These are phyloP conservation scores for Candida pini DNA, from an alignment of 805 yeast genomes.

Conservation along the genomic window DNA sequence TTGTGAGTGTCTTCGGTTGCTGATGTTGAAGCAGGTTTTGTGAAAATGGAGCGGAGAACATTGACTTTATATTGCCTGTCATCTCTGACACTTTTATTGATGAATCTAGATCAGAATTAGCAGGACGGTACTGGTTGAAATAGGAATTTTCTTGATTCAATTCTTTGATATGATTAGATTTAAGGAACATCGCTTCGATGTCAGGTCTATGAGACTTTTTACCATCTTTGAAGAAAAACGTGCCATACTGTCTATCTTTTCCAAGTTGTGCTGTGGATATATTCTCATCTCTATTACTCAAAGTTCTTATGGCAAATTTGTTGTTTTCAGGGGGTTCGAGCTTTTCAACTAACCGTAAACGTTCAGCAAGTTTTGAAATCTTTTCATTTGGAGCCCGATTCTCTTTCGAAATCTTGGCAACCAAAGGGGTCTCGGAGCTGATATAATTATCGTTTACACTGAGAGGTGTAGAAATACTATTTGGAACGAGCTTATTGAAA, in stretches of 20 bases:
- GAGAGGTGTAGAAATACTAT: slow-evolving; percentile 19
- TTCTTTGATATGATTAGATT: slow-evolving; percentile 7
- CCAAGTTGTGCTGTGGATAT: not conserved
- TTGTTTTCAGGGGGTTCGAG: too few species aligned
- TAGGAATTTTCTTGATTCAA: not conserved
- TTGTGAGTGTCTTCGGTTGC: too few species aligned
- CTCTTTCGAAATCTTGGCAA: slow-evolving; percentile 1
- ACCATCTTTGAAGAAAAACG: slow-evolving; percentile 16
- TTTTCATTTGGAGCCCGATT: slow-evolving; percentile 2
- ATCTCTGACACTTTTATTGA: too few species aligned
- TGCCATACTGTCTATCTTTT: slow-evolving; percentile 21
- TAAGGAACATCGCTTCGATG: slow-evolving; percentile 17
- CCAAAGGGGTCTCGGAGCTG: slow-evolving; percentile 9
- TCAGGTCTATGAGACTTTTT: slow-evolving; percentile 4
- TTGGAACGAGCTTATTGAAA: slow-evolving; percentile 15
- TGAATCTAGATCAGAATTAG: not conserved
- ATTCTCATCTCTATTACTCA: too few species aligned
- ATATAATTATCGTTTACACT: slow-evolving; percentile 2
- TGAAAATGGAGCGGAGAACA: too few species aligned
- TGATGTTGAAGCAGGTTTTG: too few species aligned
- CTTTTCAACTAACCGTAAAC: slow-evolving; percentile 6
- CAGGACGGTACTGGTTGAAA: slow-evolving; percentile 1
- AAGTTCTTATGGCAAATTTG: not conserved
- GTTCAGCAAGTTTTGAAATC: slow-evolving; percentile 13
- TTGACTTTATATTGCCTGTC: too few species aligned